These are phyloP conservation scores for Cladosporium sp. DNA, from an alignment of 2,329 filamentous ascomycete species.

Conservation along the genomic window DNA sequence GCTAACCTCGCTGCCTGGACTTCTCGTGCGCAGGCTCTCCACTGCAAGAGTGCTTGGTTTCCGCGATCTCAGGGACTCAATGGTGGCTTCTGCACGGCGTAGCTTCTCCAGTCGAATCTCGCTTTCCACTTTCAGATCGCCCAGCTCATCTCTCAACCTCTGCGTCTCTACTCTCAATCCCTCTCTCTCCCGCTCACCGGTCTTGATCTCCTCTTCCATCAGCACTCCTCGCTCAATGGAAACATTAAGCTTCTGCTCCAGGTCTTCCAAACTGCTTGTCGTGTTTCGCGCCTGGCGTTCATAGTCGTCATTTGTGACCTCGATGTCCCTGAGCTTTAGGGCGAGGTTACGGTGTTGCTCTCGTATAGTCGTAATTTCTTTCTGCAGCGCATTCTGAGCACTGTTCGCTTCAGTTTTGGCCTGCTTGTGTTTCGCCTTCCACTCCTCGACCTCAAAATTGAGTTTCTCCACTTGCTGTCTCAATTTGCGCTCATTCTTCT, in stretches of 20 bases:
- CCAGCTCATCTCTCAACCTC: slow-evolving; percentile 83
- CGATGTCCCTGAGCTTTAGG: slow-evolving; percentile 85
- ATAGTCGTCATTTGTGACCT: slow-evolving; percentile 97
- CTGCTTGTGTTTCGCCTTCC: slow-evolving; percentile 99
- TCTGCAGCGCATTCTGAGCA: slow-evolving; percentile 84
- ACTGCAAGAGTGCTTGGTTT: slow-evolving; percentile 54
- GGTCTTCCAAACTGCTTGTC: slow-evolving; percentile 90
- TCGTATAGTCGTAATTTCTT: slow-evolving; percentile 90
- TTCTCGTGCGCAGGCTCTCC: slow-evolving; percentile 49
- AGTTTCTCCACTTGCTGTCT: slow-evolving; percentile 85
- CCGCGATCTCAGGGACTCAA: slow-evolving; percentile 53
- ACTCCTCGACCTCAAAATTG: slow-evolving; percentile 91
- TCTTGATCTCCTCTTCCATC: slow-evolving; percentile 92
- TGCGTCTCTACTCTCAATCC: slow-evolving; percentile 85
- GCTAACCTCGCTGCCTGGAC: slow-evolving; percentile 52
- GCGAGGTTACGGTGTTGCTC: slow-evolving; percentile 81
- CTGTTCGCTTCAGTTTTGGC: slow-evolving; percentile 83
- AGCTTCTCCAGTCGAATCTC: slow-evolving; percentile 95
- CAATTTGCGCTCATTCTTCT: slow-evolving; percentile 84
- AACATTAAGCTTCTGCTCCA: slow-evolving; percentile 96
- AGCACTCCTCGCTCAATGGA: slow-evolving; percentile 89
- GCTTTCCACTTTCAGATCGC: slow-evolving; percentile 90
- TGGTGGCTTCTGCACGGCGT: slow-evolving; percentile 64
- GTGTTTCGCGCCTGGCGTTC: slow-evolving; percentile 95
- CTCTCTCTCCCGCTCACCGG: slow-evolving; percentile 90